phyloP scores from a whole-genome alignment of 2,329 filamentous ascomycete genomes.

The Plenodomus tracheiphilus region DNA sequence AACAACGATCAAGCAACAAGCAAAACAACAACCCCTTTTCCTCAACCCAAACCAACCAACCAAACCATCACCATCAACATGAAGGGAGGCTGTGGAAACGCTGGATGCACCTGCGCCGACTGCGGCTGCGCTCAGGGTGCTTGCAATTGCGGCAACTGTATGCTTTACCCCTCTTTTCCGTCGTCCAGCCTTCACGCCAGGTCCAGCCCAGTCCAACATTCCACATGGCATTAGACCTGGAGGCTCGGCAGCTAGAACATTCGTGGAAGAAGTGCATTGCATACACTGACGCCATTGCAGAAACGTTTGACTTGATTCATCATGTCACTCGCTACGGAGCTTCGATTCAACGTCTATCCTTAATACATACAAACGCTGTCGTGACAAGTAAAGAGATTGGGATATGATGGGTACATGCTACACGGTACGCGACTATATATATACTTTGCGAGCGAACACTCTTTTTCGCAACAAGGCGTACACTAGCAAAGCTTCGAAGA shows the following conservation, averaged over 20 bases:
- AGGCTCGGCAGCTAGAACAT: not conserved
- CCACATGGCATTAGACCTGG: too few relatives aligned
- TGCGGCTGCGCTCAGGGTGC: constrained; percentile 38
- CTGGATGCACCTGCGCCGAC: constrained; percentile 40
- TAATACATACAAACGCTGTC: constrained; percentile 1
- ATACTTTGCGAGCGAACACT: too few relatives aligned
- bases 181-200: too few relatives aligned
- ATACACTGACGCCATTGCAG: not conserved
- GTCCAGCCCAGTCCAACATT: too few relatives aligned
- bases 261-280: too few relatives aligned
- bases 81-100: constrained; percentile 39
- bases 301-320: not conserved
- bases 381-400: too few relatives aligned
- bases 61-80: constrained; percentile 30
- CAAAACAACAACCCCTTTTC: constrained; percentile 5
- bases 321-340: not conserved
- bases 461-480: too few relatives aligned
- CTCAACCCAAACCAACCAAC: constrained; percentile 9
- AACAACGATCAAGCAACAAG: constrained; percentile 8
- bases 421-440: too few relatives aligned
- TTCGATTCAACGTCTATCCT: constrained; percentile 7
- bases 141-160: constrained; percentile 35
- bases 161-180: not conserved
- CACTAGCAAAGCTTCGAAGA: too few relatives aligned
- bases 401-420: too few relatives aligned